Evolutionary conservation across 129 eudicot species (phyloP).

Genomic region (Sambucus nigra): DNA sequence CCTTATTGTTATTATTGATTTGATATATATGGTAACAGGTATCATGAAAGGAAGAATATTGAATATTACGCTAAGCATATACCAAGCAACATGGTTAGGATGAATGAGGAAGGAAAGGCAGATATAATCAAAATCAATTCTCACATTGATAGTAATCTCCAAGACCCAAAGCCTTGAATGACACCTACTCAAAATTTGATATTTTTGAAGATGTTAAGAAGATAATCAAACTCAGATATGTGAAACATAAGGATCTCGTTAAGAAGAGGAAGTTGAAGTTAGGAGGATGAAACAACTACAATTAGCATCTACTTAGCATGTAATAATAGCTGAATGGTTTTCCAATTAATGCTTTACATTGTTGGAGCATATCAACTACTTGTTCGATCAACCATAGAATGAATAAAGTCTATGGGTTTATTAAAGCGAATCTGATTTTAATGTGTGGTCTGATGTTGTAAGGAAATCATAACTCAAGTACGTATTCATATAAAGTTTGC

Average conservation of each 20-base stretch:
- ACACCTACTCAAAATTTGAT: slow-evolving; percentile 28
- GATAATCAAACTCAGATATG: slow-evolving; percentile 8
- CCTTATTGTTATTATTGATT: neutral
- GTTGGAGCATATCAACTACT: too few relatives aligned
- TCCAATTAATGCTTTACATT: too few relatives aligned
- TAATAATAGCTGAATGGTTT: too few relatives aligned
- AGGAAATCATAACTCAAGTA: too few relatives aligned
- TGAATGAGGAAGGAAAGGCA: slow-evolving; percentile 51
- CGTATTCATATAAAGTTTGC: too few relatives aligned
- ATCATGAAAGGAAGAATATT: slow-evolving; percentile 46
- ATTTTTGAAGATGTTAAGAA: slow-evolving; percentile 18
- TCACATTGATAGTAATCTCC: slow-evolving; percentile 12
- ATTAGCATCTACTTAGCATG: too few relatives aligned
- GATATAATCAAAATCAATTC: slow-evolving; percentile 33
- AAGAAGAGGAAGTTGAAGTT: neutral
- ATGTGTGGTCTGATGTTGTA: too few relatives aligned
- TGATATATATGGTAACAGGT: slow-evolving; percentile 16
- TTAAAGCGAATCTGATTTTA: too few relatives aligned
- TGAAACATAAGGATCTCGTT: neutral
- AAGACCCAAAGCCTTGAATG: slow-evolving; percentile 8
- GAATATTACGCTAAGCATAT: slow-evolving; percentile 56
- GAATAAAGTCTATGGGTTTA: too few relatives aligned
- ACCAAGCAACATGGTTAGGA: slow-evolving; percentile 54
- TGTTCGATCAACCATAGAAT: too few relatives aligned
- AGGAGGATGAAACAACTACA: too few relatives aligned